phyloP scores from a whole-genome alignment of 2,329 filamentous ascomycete genomes.

The Dichotomopilus funicola region DNA sequence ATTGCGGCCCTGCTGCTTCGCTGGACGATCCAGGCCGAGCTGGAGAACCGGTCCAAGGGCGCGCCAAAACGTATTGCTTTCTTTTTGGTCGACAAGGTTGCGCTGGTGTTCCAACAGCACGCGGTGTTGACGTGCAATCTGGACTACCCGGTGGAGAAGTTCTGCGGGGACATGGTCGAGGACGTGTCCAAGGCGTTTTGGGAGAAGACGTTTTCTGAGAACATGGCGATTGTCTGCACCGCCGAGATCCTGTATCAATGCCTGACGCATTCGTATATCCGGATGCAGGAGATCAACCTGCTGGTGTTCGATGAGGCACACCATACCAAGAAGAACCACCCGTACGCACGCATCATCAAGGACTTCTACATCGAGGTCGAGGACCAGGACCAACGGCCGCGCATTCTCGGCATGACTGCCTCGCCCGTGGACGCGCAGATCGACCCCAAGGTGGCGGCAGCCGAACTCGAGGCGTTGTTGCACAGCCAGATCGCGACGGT shows the following conservation, averaged over 20 bases:
- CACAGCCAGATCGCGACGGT: constrained; percentile 78
- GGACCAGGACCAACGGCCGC: constrained; percentile 50
- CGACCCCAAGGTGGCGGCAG: constrained; percentile 63
- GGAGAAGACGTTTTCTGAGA: constrained; percentile 48
- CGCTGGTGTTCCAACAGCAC: constrained; percentile 83
- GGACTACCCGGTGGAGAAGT: constrained; percentile 63
- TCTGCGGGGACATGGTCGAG: constrained; percentile 64
- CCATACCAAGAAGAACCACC: constrained; percentile 88
- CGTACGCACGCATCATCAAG: constrained; percentile 84
- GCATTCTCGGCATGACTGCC: constrained; percentile 93
- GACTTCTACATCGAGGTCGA: constrained; percentile 63
- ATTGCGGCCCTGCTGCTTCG: constrained; percentile 82
- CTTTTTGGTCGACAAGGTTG: constrained; percentile 86
- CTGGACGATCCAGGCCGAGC: constrained; percentile 68
- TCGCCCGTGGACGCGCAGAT: constrained; percentile 83
- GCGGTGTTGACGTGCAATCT: constrained; percentile 76
- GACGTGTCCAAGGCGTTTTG: constrained; percentile 40
- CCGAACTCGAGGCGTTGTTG: constrained; percentile 68
- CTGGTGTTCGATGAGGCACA: constrained; percentile 95
- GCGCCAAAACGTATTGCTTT: constrained; percentile 64
- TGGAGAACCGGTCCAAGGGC: constrained; percentile 59
- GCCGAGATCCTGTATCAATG: constrained; percentile 78
- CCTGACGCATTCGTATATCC: constrained; percentile 70
- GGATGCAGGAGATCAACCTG: constrained; percentile 77
- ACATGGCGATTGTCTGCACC: constrained; percentile 87